Evolutionary conservation across 2,329 filamentous ascomycete genomes (phyloP).

Genomic region (Cladosporium sp.): DNA sequence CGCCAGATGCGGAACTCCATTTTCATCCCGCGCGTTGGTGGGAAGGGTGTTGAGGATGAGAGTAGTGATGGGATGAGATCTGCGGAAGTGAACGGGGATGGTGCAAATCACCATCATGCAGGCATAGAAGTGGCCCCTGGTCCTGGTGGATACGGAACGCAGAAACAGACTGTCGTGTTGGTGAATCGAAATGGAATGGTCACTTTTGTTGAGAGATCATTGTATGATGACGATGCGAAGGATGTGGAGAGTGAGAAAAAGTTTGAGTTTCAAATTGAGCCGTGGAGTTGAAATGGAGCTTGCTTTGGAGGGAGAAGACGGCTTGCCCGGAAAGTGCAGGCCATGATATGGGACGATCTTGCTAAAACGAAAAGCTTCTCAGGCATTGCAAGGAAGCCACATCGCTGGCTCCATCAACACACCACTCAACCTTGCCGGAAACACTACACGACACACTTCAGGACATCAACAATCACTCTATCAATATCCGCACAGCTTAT

Average conservation of each 20-base stretch:
- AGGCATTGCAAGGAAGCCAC: too few species aligned
- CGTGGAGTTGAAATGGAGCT: conserved; percentile 15
- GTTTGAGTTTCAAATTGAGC: conserved; percentile 48
- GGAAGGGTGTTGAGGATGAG: conserved; percentile 37
- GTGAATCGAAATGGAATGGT: conserved; percentile 53
- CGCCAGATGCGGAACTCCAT: conserved; percentile 56
- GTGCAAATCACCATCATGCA: conserved; percentile 10
- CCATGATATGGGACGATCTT: too few species aligned
- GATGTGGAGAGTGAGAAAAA: conserved; percentile 46
- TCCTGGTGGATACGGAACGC: conserved; percentile 56
- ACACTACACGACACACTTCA: too few species aligned
- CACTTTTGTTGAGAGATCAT: conserved; percentile 59
- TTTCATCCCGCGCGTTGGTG: conserved; percentile 55
- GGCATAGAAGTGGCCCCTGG: conserved; percentile 21
- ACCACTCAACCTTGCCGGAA: too few species aligned
- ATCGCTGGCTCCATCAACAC: too few species aligned
- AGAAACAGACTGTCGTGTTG: conserved; percentile 60
- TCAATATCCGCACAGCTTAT: not conserved
- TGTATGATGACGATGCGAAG: conserved; percentile 52
- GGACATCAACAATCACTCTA: not conserved
- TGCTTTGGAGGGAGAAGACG: too few species aligned
- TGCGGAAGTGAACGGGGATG: conserved; percentile 22
- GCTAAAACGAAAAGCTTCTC: too few species aligned
- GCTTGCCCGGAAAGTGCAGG: too few species aligned
- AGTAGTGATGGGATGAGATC: conserved; percentile 40